These are phyloP conservation scores for Aspergillus sp. DNA, from an alignment of 2,329 filamentous ascomycete genomes.

Conservation along the genomic window DNA sequence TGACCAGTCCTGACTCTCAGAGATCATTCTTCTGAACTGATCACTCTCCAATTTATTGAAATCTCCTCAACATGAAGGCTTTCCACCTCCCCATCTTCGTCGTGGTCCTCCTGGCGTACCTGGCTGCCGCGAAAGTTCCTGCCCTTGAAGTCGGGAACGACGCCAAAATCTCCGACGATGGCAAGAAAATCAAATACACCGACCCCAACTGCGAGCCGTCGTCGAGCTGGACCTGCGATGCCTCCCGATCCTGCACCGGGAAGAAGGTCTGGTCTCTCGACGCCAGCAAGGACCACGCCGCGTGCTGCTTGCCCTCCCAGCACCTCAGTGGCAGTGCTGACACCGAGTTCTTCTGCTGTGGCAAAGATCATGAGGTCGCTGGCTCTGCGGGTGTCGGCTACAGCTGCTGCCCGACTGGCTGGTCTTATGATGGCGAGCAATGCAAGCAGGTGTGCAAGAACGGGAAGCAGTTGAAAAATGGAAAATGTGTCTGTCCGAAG, in stretches of 20 bases:
- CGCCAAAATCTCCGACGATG: constrained; percentile 1
- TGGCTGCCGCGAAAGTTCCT: background rate
- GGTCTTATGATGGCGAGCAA: constrained; percentile 6
- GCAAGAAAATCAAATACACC: constrained; percentile 7
- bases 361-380: constrained; percentile 7
- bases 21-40: no score
- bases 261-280: constrained; percentile 1
- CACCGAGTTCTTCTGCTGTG: constrained; percentile 14
- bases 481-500: constrained; percentile 8
- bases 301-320: constrained; percentile 8
- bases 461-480: constrained; percentile 7
- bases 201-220: constrained; percentile 7
- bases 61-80: no score
- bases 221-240: background rate
- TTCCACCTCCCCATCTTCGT: background rate
- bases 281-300: constrained; percentile 3
- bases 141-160: background rate
- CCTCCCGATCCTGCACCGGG: constrained; percentile 1
- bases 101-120: background rate
- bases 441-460: constrained; percentile 8
- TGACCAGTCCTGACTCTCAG: no score
- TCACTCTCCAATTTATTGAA: no score
- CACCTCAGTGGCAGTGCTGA: constrained; percentile 8
- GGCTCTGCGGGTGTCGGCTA: constrained; percentile 9
- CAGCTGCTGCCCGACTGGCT: constrained; percentile 8